These are phyloP conservation scores for Euphorbia peplus DNA, from an alignment of 345 rosid species.

Conservation along the genomic window DNA sequence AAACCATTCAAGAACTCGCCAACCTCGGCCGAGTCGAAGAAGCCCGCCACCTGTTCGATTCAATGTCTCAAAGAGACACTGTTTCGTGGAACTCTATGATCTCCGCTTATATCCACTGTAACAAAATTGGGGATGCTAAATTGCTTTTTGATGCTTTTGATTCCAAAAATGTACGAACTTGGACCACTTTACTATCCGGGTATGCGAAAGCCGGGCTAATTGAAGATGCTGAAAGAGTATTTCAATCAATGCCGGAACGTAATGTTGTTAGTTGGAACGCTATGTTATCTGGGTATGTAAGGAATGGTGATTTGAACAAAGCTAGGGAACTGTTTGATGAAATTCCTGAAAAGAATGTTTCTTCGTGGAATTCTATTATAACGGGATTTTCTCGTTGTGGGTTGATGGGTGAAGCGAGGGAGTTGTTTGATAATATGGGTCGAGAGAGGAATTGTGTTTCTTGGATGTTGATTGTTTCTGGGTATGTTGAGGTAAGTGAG, in stretches of 20 bases:
- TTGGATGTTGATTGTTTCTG: constrained; percentile 30
- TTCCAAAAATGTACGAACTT: constrained; percentile 16
- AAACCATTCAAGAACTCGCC: constrained; percentile 5
- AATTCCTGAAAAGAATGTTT: constrained; percentile 27
- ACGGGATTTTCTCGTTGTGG: constrained; percentile 29
- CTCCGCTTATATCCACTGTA: constrained; percentile 6
- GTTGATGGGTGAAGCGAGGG: constrained; percentile 32
- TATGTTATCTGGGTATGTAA: constrained; percentile 19
- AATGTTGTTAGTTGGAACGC: constrained; percentile 33
- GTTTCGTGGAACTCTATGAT: constrained; percentile 21
- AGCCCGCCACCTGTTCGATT: constrained; percentile 16
- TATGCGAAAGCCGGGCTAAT: constrained; percentile 21
- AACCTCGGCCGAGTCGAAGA: constrained; percentile 16
- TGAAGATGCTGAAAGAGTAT: constrained; percentile 15
- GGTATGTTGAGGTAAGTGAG: constrained; percentile 18
- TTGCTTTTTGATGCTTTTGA: constrained; percentile 12
- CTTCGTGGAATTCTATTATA: constrained; percentile 32
- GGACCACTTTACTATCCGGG: constrained; percentile 23
- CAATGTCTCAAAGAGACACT: constrained; percentile 16
- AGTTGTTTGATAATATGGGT: constrained; percentile 30
- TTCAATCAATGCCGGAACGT: constrained; percentile 24
- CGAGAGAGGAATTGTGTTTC: constrained; percentile 18
- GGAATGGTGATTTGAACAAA: constrained; percentile 24
- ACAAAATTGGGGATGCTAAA: constrained; percentile 8
- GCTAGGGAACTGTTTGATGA: constrained; percentile 24